These are phyloP conservation scores for Achaetomium macrosporum DNA, from an alignment of 2,329 filamentous ascomycete species.

Conservation along the genomic window DNA sequence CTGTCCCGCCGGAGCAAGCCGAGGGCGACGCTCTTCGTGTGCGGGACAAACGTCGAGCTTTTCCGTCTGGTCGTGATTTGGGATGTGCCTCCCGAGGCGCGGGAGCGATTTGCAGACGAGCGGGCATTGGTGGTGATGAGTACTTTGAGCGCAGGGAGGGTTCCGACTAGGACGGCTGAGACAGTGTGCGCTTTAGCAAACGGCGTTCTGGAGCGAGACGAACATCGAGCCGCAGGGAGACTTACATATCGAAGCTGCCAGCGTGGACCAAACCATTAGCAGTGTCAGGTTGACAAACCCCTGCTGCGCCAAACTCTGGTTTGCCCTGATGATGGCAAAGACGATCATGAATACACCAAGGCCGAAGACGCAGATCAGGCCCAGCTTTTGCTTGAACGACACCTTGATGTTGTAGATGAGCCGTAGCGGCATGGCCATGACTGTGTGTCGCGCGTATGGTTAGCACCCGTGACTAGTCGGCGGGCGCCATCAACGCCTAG, in stretches of 20 bases:
- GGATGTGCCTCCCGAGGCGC: not conserved
- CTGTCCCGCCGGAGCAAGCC: constrained; percentile 14
- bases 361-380: constrained; percentile 27
- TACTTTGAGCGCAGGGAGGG: constrained; percentile 24
- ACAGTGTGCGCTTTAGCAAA: too few relatives aligned
- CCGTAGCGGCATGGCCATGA: constrained; percentile 27
- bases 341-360: constrained; percentile 28
- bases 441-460: not conserved
- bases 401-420: constrained; percentile 29
- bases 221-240: not conserved
- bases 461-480: not conserved
- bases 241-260: constrained; percentile 25
- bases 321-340: constrained; percentile 29
- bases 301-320: constrained; percentile 23
- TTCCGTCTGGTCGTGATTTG: not conserved
- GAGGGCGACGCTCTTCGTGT: constrained; percentile 14
- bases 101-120: constrained; percentile 17
- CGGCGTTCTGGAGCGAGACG: not conserved
- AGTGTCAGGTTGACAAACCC: constrained; percentile 25
- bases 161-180: constrained; percentile 25
- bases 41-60: constrained; percentile 5
- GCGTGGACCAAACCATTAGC: constrained; percentile 25
- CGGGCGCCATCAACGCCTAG: not conserved
- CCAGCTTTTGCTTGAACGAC: constrained; percentile 26
- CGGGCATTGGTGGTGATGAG: constrained; percentile 21